Evolutionary conservation across 2,329 filamentous ascomycete species (phyloP).

Genomic region (Sclerotinia glacialis): DNA sequence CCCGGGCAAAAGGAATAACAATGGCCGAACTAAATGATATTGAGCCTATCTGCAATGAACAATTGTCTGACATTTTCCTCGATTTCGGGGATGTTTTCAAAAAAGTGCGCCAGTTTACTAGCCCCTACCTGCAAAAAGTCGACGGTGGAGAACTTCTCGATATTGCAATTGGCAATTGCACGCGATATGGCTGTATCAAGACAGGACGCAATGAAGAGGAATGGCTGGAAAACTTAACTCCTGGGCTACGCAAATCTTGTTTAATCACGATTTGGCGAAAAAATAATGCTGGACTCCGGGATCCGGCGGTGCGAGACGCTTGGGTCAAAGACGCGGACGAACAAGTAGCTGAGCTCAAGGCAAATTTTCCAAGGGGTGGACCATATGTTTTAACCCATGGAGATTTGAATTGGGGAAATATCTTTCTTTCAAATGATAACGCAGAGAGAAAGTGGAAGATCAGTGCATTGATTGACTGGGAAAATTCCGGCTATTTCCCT

Average conservation of each 20-base stretch:
- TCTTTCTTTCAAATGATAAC: background rate
- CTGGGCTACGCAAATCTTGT: background rate
- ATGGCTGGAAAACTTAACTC: slow-evolving; percentile 10
- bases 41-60: background rate
- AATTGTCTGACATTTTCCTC: accelerated
- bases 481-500: background rate
- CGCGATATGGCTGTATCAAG: background rate
- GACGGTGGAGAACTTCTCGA: background rate
- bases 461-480: slow-evolving; percentile 6
- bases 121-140: background rate
- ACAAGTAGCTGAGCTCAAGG: background rate
- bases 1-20: background rate
- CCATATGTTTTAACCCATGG: slow-evolving; percentile 8
- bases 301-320: background rate
- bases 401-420: background rate
- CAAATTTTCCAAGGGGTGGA: slow-evolving; percentile 1
- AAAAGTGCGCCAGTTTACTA: background rate
- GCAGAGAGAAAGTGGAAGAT: slow-evolving; percentile 1
- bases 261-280: accelerated
- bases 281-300: background rate
- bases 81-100: accelerated
- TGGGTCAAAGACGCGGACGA: background rate
- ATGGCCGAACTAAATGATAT: no score
- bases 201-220: slow-evolving; percentile 15
- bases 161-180: background rate